Percentiles rank a stretch among this genome's conserved stretches.
Conservation (phyloP, 164 flowering plant genomes). For the Aristolochia californica region DNA sequence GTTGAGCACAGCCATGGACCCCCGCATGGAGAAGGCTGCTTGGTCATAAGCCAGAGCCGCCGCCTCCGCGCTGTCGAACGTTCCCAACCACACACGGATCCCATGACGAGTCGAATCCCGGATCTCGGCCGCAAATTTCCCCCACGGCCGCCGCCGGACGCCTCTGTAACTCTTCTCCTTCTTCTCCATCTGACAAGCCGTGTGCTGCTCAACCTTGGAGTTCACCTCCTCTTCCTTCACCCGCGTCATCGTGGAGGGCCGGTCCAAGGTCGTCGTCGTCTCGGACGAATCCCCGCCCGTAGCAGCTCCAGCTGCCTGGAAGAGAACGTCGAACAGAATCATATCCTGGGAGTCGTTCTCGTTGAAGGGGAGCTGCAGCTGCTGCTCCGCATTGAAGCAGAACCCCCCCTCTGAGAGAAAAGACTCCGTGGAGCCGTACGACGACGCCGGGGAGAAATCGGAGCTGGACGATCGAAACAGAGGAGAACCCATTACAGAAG, state of each 20-base stretch:
- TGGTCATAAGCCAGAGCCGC: slow-evolving; percentile 74
- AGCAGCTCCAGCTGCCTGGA: slow-evolving; percentile 15
- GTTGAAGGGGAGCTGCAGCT: slow-evolving; percentile 40
- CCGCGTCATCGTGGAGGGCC: neutral
- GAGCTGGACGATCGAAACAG: slow-evolving; percentile 6
- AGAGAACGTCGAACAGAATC: slow-evolving; percentile 32
- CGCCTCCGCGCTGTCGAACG: slow-evolving; percentile 65
- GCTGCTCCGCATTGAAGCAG: slow-evolving; percentile 2
- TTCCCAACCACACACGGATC: slow-evolving; percentile 62
- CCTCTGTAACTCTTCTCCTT: slow-evolving; percentile 23
- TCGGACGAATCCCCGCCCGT: slow-evolving; percentile 2
- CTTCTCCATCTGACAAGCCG: too few relatives aligned
- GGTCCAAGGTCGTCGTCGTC: slow-evolving; percentile 1
- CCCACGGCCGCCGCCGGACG: slow-evolving; percentile 54
- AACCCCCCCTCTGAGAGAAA: slow-evolving; percentile 8
- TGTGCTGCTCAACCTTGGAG: too few relatives aligned
- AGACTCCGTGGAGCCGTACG: slow-evolving; percentile 8
- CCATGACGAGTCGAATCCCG: slow-evolving; percentile 67
- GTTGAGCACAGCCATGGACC: slow-evolving; percentile 42
- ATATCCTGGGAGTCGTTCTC: slow-evolving; percentile 54
- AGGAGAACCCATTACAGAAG: too few relatives aligned
- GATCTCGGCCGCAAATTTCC: slow-evolving; percentile 63
- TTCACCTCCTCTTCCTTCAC: slow-evolving; percentile 20
- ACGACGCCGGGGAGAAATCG: slow-evolving; percentile 20
- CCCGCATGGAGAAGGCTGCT: slow-evolving; percentile 50